Evolutionary conservation across 345 rosid species (phyloP).

Genomic region (Eucalyptus curtisii): DNA sequence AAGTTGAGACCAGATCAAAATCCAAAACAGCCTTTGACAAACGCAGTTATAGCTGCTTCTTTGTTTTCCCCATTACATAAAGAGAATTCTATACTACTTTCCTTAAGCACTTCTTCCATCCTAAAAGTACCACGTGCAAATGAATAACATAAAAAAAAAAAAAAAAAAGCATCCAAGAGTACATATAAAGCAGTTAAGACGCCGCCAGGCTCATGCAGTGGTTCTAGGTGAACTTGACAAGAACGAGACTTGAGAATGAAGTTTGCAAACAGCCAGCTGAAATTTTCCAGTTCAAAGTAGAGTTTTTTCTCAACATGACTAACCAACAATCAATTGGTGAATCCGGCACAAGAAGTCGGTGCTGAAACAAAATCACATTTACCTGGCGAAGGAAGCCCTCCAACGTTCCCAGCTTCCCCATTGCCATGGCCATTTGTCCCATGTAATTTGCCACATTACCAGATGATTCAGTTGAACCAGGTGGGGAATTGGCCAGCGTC

Average conservation of each 20-base stretch:
- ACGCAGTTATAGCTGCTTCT: background rate
- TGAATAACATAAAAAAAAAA: background rate
- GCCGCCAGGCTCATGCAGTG: background rate
- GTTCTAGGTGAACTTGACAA: background rate
- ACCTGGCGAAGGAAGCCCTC: constrained; percentile 55
- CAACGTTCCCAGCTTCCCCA: constrained; percentile 64
- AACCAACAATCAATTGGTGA: background rate
- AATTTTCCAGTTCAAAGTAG: background rate
- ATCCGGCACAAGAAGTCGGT: background rate
- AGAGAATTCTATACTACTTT: background rate
- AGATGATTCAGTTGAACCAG: constrained; percentile 26
- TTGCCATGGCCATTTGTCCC: constrained; percentile 93
- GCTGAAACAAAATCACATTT: background rate
- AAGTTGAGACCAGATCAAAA: background rate
- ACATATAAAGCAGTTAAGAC: background rate
- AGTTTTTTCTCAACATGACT: background rate
- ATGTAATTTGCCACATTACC: constrained; percentile 40
- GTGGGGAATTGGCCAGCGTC: constrained; percentile 29
- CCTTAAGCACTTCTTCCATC: background rate
- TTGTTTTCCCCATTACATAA: background rate
- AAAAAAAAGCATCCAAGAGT: background rate
- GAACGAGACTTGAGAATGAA: background rate
- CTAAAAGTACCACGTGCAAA: background rate
- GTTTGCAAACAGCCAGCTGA: background rate
- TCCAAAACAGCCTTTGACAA: background rate